Evolutionary conservation across 805 yeast genomes (phyloP).

Genomic region (Yarrowia deformans): DNA sequence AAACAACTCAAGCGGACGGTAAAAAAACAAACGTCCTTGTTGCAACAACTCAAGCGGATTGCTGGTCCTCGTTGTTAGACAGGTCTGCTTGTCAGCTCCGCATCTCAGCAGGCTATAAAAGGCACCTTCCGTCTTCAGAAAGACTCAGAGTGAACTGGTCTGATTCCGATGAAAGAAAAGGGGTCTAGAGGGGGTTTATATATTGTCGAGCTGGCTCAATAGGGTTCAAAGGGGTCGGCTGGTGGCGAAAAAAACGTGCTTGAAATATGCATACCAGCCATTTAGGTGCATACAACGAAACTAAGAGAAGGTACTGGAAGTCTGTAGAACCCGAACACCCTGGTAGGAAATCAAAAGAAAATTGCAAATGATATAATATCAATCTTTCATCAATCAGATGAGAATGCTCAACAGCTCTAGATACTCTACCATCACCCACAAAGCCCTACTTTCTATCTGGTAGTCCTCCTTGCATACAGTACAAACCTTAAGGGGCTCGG

Average conservation of each 20-base stretch:
- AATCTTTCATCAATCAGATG: too few relatives aligned
- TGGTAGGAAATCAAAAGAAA: too few relatives aligned
- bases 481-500: neutral
- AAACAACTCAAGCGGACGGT: neutral
- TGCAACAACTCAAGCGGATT: neutral
- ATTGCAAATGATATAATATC: too few relatives aligned
- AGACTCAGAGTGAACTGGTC: slow-evolving; percentile 20
- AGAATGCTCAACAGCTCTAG: neutral
- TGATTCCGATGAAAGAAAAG: neutral
- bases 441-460: too few relatives aligned
- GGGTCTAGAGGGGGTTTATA: slow-evolving; percentile 9
- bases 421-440: too few relatives aligned
- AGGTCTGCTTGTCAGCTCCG: neutral
- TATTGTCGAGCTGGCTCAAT: neutral
- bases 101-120: slow-evolving; percentile 8
- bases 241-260: slow-evolving; percentile 1
- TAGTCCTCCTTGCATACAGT: neutral
- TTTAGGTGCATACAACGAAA: neutral
- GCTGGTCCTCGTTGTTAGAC: slow-evolving; percentile 3
- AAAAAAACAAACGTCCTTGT: neutral
- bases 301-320: neutral
- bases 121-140: slow-evolving; percentile 13
- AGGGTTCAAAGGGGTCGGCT: slow-evolving; percentile 1
- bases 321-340: neutral
- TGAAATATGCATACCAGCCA: slow-evolving; percentile 1